These are phyloP conservation scores for Solanum pennellii DNA, from an alignment of 257 asterid species.

Conservation along the genomic window DNA sequence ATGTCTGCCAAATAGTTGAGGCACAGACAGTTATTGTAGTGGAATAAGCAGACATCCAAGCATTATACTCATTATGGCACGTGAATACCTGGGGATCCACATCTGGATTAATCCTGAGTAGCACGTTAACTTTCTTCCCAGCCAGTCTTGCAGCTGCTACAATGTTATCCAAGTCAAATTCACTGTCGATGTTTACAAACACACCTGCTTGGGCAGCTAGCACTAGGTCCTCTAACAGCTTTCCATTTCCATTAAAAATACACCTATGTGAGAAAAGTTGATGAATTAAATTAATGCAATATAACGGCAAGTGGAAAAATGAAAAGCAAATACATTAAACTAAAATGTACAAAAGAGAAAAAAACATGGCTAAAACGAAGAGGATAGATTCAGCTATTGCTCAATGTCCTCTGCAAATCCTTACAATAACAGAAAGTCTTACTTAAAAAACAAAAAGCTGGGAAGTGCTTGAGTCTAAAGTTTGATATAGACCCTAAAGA, in stretches of 20 bases:
- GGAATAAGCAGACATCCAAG: background rate
- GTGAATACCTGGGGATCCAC: conserved; percentile 92
- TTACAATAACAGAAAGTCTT: background rate
- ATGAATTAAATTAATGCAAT: background rate
- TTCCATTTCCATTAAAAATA: conserved; percentile 94
- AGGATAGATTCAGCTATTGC: background rate
- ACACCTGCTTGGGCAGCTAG: conserved; percentile 89
- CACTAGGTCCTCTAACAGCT: conserved; percentile 70
- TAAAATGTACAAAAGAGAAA: background rate
- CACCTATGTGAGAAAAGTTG: conserved; percentile 37
- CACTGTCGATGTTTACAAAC: conserved; percentile 85
- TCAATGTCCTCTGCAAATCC: background rate
- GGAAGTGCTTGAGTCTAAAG: background rate
- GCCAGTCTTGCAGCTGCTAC: conserved; percentile 70
- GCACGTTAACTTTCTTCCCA: conserved; percentile 77
- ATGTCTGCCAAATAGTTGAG: background rate
- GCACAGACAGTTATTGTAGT: background rate
- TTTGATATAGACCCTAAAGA: background rate
- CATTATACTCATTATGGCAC: background rate
- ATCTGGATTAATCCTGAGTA: conserved; percentile 85
- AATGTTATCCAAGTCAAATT: conserved; percentile 88
- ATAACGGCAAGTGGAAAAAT: background rate
- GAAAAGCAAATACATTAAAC: background rate
- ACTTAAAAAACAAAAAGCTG: background rate
- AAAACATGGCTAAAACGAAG: background rate